Percentiles rank a stretch among this genome's conserved stretches.
These are phyloP conservation scores for Phylloporus arenicola DNA, from an alignment of 768 basidiomycete species.

Conservation along the genomic window DNA sequence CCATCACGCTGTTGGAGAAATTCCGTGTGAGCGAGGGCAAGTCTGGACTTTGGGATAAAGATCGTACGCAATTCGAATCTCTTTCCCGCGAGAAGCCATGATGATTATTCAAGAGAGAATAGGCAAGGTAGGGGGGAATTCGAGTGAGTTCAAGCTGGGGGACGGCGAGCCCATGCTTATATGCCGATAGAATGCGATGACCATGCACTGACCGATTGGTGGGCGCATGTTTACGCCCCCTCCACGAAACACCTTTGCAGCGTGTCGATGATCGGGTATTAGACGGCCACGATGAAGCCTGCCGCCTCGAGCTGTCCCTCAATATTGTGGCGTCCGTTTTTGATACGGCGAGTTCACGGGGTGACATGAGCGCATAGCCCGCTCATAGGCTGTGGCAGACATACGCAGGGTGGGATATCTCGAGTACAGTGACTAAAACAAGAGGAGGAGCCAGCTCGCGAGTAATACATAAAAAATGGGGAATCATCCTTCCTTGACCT, in stretches of 20 bases:
- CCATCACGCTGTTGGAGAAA: slow-evolving; percentile 29
- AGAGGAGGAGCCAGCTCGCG: slow-evolving; percentile 20
- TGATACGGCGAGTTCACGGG: slow-evolving; percentile 18
- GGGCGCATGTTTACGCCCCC: slow-evolving; percentile 12
- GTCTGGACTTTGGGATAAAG: neutral
- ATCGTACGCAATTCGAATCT: slow-evolving; percentile 32
- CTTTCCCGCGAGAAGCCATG: slow-evolving; percentile 27
- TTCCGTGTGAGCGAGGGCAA: neutral
- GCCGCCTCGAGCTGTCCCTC: slow-evolving; percentile 9
- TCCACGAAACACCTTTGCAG: slow-evolving; percentile 11
- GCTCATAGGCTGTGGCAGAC: slow-evolving; percentile 4
- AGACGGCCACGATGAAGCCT: slow-evolving; percentile 24
- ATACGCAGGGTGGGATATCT: slow-evolving; percentile 8
- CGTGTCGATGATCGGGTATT: slow-evolving; percentile 25
- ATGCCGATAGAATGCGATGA: slow-evolving; percentile 8
- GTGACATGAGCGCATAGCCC: neutral
- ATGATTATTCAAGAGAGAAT: neutral
- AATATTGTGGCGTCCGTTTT: slow-evolving; percentile 2
- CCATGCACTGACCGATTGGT: slow-evolving; percentile 7
- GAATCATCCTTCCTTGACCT: slow-evolving; percentile 27
- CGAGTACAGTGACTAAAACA: slow-evolving; percentile 5
- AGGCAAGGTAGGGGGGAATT: neutral
- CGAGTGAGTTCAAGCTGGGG: neutral
- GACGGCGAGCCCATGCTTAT: slow-evolving; percentile 9
- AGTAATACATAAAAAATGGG: slow-evolving; percentile 16